Conservation (phyloP, 192 early-diverging fungal genomes). For the Coemansia nantahalensis region DNA sequence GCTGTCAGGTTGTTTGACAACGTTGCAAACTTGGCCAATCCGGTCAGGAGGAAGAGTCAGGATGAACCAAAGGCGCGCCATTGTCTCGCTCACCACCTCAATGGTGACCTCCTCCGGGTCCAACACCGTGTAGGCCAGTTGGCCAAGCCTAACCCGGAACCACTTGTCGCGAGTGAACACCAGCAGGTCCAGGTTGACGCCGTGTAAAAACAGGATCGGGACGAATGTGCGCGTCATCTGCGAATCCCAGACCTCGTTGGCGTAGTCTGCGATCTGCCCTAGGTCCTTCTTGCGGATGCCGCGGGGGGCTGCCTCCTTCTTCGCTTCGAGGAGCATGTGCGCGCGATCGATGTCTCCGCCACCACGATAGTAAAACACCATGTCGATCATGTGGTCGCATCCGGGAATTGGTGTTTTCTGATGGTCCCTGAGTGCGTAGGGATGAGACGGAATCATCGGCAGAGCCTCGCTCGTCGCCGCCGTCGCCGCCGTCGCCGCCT, state of each 20-base stretch:
- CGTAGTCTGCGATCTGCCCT: slow-evolving; percentile 10
- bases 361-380: too few relatives aligned
- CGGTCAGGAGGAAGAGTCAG: not conserved
- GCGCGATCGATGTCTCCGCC: not conserved
- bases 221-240: slow-evolving; percentile 12
- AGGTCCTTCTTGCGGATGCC: not conserved
- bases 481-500: too few relatives aligned
- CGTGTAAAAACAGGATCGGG: slow-evolving; percentile 7
- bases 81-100: not conserved
- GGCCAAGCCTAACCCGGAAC: not conserved
- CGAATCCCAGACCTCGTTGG: not conserved
- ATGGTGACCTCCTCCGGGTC: not conserved
- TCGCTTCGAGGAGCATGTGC: slow-evolving; percentile 6
- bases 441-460: slow-evolving; percentile 3
- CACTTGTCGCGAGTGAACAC: slow-evolving; percentile 3
- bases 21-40: slow-evolving; percentile 3
- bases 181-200: not conserved
- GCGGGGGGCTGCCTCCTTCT: not conserved
- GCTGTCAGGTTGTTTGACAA: not conserved
- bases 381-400: too few relatives aligned
- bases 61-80: slow-evolving; percentile 3
- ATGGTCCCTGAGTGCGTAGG: too few relatives aligned
- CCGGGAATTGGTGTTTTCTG: too few relatives aligned
- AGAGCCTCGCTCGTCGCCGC: too few relatives aligned
- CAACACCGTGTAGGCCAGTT: not conserved